Evolutionary conservation across 2,329 filamentous ascomycete species (phyloP).

Genomic region (Cryphonectria carpinicola): DNA sequence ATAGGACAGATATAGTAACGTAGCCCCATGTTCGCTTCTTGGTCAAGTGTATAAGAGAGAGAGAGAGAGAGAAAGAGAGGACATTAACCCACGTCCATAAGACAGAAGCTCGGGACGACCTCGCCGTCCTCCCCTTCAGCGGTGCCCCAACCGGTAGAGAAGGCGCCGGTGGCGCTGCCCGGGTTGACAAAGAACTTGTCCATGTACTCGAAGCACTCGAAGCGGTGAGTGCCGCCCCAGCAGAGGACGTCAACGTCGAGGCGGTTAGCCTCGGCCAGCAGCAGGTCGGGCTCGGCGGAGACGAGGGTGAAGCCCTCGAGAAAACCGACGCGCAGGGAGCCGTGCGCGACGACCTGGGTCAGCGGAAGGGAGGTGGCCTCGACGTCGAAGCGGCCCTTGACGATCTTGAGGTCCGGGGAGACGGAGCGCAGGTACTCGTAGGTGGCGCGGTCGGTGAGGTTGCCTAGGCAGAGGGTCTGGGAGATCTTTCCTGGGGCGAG

Average conservation of each 20-base stretch:
- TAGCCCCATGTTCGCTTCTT: not conserved
- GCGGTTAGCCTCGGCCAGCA: conserved; percentile 69
- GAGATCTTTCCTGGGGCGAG: conserved; percentile 82
- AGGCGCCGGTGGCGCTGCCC: conserved; percentile 68
- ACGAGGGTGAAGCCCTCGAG: conserved; percentile 71
- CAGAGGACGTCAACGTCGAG: conserved; percentile 71
- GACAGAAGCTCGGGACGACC: conserved; percentile 86
- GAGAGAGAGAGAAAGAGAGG: not conserved
- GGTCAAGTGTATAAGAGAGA: not conserved
- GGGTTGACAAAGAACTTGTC: conserved; percentile 76
- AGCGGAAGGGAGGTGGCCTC: conserved; percentile 68
- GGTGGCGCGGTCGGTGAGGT: conserved; percentile 77
- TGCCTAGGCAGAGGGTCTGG: conserved; percentile 79
- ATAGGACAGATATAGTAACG: not conserved
- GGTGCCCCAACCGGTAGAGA: conserved; percentile 59
- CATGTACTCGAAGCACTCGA: conserved; percentile 74
- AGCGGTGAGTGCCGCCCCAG: conserved; percentile 70
- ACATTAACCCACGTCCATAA: conserved; percentile 85
- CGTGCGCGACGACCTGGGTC: conserved; percentile 69
- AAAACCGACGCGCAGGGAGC: conserved; percentile 67
- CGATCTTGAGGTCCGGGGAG: conserved; percentile 72
- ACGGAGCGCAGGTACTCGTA: conserved; percentile 80
- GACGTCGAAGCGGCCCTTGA: conserved; percentile 69
- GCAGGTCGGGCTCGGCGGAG: conserved; percentile 67
- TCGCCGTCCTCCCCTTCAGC: conserved; percentile 69